Conservation (phyloP, 1,139 yeast species). For the Pichia sp. region DNA sequence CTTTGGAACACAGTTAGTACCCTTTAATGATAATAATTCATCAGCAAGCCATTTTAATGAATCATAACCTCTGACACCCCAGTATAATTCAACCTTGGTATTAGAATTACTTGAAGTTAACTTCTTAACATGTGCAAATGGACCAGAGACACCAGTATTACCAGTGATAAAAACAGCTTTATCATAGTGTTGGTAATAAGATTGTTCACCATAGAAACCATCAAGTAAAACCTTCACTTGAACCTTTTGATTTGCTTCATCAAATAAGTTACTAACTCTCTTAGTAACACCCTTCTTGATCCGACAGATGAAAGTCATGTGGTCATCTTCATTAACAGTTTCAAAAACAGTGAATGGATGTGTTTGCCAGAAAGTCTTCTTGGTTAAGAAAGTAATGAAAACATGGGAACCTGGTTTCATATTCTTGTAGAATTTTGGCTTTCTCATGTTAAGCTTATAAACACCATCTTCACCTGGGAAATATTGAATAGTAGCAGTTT, state of each 20-base stretch:
- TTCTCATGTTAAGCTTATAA: slow-evolving; percentile 40
- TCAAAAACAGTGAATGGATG: slow-evolving; percentile 40
- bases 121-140: slow-evolving; percentile 35
- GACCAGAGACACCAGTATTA: slow-evolving; percentile 72
- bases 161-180: slow-evolving; percentile 61
- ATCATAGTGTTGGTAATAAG: slow-evolving; percentile 56
- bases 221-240: slow-evolving; percentile 42
- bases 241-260: not conserved
- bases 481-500: slow-evolving; percentile 47
- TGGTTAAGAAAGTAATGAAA: slow-evolving; percentile 43
- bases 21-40: slow-evolving; percentile 39
- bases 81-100: slow-evolving; percentile 41
- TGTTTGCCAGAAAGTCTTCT: slow-evolving; percentile 39
- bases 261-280: slow-evolving; percentile 33
- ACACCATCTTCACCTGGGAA: slow-evolving; percentile 35
- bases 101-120: slow-evolving; percentile 25
- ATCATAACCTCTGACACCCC: slow-evolving; percentile 48
- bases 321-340: slow-evolving; percentile 19
- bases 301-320: slow-evolving; percentile 37
- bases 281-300: slow-evolving; percentile 37
- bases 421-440: slow-evolving; percentile 25
- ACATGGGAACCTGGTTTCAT: slow-evolving; percentile 56
- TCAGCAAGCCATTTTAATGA: slow-evolving; percentile 52
- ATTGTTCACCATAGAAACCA: slow-evolving; percentile 45
- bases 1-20: slow-evolving; percentile 36